Percentiles rank a stretch among this genome's conserved stretches.
Evolutionary conservation across 495 filamentous ascomycete species (phyloP).

Genomic region (Penicillium verhagenii): DNA sequence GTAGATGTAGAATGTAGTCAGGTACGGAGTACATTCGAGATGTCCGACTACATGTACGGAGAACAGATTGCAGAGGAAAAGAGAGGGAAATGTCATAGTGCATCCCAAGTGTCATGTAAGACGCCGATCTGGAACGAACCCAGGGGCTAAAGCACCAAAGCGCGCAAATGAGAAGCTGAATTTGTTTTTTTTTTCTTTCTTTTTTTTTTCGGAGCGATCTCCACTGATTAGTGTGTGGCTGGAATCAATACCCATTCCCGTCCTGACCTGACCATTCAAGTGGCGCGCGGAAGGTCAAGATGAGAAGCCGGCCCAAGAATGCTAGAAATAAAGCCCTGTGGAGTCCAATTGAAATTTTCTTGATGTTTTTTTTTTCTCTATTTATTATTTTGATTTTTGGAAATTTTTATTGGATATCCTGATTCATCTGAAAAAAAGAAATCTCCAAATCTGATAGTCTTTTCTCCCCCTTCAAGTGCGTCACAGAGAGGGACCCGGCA

Average conservation of each 20-base stretch:
- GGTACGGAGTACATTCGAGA: no score
- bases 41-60: neutral
- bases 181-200: no score
- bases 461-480: no score
- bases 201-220: no score
- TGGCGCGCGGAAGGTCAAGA: conserved; percentile 21
- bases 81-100: neutral
- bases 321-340: conserved; percentile 9
- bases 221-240: conserved; percentile 17
- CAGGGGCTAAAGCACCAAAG: no score
- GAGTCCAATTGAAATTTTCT: conserved; percentile 11
- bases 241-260: conserved; percentile 15
- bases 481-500: conserved; percentile 20
- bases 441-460: neutral
- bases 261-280: neutral
- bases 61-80: no score
- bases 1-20: no score
- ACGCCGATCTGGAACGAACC: conserved; percentile 1
- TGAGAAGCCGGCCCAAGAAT: conserved; percentile 13
- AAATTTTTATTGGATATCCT: conserved; percentile 17
- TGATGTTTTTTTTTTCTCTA: no score
- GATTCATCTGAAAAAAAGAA: conserved; percentile 12
- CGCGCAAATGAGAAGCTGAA: conserved; percentile 2
- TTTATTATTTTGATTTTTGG: no score
- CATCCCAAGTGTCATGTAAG: neutral